Evolutionary conservation across 2,329 filamentous ascomycete genomes (phyloP).

Genomic region (Fusarium solani-melongenae): DNA sequence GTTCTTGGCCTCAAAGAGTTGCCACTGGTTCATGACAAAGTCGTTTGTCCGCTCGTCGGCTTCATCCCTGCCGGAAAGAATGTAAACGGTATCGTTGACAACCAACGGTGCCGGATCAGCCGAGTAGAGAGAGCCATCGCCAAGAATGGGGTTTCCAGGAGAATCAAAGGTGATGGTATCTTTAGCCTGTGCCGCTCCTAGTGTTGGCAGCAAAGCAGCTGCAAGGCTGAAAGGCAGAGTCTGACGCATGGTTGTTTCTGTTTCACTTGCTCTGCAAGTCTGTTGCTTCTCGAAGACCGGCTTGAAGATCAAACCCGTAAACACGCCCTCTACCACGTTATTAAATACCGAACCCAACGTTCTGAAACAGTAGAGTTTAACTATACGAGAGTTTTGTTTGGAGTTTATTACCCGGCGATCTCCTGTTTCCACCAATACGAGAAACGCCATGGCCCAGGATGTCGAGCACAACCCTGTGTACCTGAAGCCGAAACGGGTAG

Average conservation of each 20-base stretch:
- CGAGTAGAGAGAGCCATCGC: conserved; percentile 52
- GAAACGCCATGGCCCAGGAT: neutral
- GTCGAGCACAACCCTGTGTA: neutral
- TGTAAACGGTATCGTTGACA: conserved; percentile 50
- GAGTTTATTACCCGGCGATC: neutral
- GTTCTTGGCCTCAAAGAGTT: conserved; percentile 46
- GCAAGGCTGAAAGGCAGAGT: neutral
- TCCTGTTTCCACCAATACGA: conserved; percentile 12
- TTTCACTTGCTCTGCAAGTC: neutral
- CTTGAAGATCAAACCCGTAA: neutral
- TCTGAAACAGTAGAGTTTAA: neutral
- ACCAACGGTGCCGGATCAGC: conserved; percentile 54
- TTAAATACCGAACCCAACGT: neutral
- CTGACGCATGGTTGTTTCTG: neutral
- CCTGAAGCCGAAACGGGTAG: neutral
- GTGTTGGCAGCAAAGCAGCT: neutral
- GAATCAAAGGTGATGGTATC: conserved; percentile 36
- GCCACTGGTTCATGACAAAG: conserved; percentile 53
- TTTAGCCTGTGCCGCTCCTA: neutral
- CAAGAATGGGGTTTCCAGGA: conserved; percentile 51
- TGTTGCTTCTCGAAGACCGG: neutral
- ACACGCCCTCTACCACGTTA: neutral
- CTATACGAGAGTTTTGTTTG: neutral
- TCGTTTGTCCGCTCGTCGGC: conserved; percentile 44
- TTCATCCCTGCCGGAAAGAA: conserved; percentile 50